A percentile compares a stretch with the other conserved stretches of the same genome.
These are phyloP conservation scores for Smallanthus sonchifolius DNA, from an alignment of 129 eudicot genomes.

Conservation along the genomic window DNA sequence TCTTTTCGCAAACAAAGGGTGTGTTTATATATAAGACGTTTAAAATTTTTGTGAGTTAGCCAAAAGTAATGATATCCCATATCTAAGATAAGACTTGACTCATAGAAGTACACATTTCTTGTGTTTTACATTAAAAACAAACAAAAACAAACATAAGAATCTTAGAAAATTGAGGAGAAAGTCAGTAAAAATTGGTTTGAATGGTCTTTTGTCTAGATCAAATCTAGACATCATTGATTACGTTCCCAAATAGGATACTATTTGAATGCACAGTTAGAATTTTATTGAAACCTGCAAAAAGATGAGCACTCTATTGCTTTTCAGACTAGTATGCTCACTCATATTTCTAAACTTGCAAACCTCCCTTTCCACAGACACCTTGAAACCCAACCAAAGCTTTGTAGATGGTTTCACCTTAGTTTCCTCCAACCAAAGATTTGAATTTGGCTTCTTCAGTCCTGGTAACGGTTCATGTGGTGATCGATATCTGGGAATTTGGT, in stretches of 20 bases:
- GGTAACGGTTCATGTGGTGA: constrained; percentile 11
- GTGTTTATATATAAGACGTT: too few species aligned
- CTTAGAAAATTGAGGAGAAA: too few species aligned
- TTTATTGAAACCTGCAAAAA: constrained; percentile 8
- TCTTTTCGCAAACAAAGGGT: too few species aligned
- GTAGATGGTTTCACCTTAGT: constrained; percentile 36
- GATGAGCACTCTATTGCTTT: constrained; percentile 18
- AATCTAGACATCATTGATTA: not conserved
- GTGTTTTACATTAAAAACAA: too few species aligned
- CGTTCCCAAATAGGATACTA: constrained; percentile 4
- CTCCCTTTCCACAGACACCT: constrained; percentile 16
- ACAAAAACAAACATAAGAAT: too few species aligned
- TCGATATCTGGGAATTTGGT: constrained; percentile 43
- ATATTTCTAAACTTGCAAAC: constrained; percentile 10
- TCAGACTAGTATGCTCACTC: not conserved
- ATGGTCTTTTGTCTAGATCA: constrained; percentile 19
- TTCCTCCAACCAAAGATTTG: constrained; percentile 33
- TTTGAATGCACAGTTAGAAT: not conserved
- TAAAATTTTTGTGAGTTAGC: too few species aligned
- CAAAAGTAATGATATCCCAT: too few species aligned
- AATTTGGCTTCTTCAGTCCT: constrained; percentile 43
- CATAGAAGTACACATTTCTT: too few species aligned
- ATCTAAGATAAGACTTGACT: too few species aligned
- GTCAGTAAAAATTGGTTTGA: constrained; percentile 11
- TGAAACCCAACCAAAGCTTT: constrained; percentile 25